Evolutionary conservation across 345 rosid species (phyloP), one percentile per base, ranked within the genome.

Genomic region (Murraya koenigii): DNA sequence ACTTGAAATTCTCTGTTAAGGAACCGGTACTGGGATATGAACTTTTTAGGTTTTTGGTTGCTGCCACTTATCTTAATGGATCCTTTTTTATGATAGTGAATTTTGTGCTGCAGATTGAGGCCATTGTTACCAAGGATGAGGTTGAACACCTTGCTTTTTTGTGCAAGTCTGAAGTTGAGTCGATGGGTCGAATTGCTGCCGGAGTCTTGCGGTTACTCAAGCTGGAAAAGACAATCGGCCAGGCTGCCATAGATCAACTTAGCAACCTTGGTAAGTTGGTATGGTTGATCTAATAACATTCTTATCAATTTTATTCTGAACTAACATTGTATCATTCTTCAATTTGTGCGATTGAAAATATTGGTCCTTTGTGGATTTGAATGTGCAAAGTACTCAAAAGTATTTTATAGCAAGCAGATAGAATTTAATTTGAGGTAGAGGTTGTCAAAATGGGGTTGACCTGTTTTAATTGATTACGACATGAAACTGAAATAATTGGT

Each of bases 221-320:
- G 86, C 89, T 96, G 75, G 99, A 96, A 80, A 83, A 75, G 52
- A 87, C 98, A 7, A 79, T 96, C 66, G 99, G 99, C 68, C 94
- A 86, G 78, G 86, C 89, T 22, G 83, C 97, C 81, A 85, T 96
- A 13, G 80, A 94, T 83, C 96, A 96, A 82, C 95, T 96, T 49
- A 89, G 91, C 95, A 96, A 91, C 85, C 94, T 96, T 33, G 99
- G 99, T 96, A 89, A 44, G 82, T 96, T 33, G 99, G 99, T 96
- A 89, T 52, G 82, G 59, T 73, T 60, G 58, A 71, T 56, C 55
- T 47, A 8, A 8, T 13, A 54, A 9, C 35, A 39, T 33, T 52
- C 38, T 23, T 54, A 23, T 65, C 13, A 22, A 54, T n/a, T 54
- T 28, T 75, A 14, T 63, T 65, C 62, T n/a, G 78, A 22, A 6